Percentiles rank a stretch among this genome's conserved stretches.
phyloP scores from a whole-genome alignment of 192 early-diverging fungal species.

The Rhizophlyctis rosea region DNA sequence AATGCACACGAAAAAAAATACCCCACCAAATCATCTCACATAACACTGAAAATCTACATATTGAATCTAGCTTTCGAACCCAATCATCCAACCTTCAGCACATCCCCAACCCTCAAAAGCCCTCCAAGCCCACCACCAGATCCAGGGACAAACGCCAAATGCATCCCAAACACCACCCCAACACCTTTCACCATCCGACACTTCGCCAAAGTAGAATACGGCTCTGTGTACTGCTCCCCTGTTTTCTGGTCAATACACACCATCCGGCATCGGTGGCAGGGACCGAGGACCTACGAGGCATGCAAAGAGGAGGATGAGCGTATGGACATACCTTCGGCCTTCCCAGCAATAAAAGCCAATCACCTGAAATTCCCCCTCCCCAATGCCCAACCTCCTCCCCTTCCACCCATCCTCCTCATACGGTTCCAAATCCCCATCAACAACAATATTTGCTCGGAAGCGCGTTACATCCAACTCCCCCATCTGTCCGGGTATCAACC shows the following conservation, averaged over 20 bases:
- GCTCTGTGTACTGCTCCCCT: slow-evolving; percentile 55
- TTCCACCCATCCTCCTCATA: too few species aligned
- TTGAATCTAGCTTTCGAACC: not conserved
- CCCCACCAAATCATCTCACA: not conserved
- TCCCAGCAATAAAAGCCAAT: too few species aligned
- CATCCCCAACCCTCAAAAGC: slow-evolving; percentile 18
- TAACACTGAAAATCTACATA: not conserved
- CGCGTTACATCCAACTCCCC: too few species aligned
- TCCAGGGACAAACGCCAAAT: slow-evolving; percentile 7
- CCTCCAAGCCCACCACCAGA: slow-evolving; percentile 1
- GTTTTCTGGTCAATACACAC: slow-evolving; percentile 69
- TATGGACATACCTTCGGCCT: too few species aligned
- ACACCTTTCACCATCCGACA: slow-evolving; percentile 37
- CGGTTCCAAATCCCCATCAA: too few species aligned
- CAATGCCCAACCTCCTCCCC: slow-evolving; percentile 16
- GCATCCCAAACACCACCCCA: slow-evolving; percentile 25
- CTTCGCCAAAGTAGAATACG: slow-evolving; percentile 55
- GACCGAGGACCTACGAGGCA: too few species aligned
- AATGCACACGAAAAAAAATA: too few species aligned
- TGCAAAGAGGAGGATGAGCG: too few species aligned
- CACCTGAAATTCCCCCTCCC: too few species aligned
- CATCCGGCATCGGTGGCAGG: slow-evolving; percentile 72
- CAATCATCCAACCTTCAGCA: not conserved
- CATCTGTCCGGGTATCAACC: too few species aligned
- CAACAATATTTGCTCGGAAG: too few species aligned